Percentiles rank a stretch among this genome's conserved stretches.
phyloP scores from a whole-genome alignment of 257 asterid species.

The Lantana camara region DNA sequence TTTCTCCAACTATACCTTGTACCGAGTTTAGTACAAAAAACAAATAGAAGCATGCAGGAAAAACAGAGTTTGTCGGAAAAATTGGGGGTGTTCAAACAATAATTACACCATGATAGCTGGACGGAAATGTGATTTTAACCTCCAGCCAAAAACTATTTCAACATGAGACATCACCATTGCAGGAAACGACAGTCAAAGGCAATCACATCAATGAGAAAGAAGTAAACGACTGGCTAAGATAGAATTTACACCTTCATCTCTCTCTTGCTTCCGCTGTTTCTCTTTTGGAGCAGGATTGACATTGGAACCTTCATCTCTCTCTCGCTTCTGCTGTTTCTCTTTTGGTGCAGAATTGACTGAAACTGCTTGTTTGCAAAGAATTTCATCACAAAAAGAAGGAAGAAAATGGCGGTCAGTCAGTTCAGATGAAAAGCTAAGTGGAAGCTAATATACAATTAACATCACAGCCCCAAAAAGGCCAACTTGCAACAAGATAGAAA shows the following conservation, averaged over 20 bases:
- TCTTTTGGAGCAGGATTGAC: conserved; percentile 42
- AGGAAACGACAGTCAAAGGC: conserved; percentile 7
- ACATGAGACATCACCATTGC: not conserved
- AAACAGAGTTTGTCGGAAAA: conserved; percentile 2
- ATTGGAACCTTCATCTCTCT: conserved; percentile 55
- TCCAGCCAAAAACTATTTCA: not conserved
- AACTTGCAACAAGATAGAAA: conserved; percentile 11
- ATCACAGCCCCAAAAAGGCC: conserved; percentile 11
- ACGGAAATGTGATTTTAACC: not conserved
- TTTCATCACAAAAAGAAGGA: not conserved
- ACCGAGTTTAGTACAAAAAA: not conserved
- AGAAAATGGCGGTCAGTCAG: not conserved
- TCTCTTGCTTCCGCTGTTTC: conserved; percentile 61
- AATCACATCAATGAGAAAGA: conserved; percentile 3
- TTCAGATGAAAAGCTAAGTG: not conserved
- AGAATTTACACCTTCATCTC: conserved; percentile 60
- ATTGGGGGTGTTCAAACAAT: not conserved
- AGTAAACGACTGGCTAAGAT: conserved; percentile 9
- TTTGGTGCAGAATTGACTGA: conserved; percentile 47
- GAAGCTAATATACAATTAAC: conserved; percentile 6
- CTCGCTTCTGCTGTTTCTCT: conserved; percentile 61
- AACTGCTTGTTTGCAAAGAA: conserved; percentile 35
- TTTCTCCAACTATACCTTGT: conserved; percentile 1
- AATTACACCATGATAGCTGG: not conserved
- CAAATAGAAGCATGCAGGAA: conserved; percentile 15